Conservation (phyloP, 768 basidiomycete genomes). For the Sporobolomyces roseus region DNA sequence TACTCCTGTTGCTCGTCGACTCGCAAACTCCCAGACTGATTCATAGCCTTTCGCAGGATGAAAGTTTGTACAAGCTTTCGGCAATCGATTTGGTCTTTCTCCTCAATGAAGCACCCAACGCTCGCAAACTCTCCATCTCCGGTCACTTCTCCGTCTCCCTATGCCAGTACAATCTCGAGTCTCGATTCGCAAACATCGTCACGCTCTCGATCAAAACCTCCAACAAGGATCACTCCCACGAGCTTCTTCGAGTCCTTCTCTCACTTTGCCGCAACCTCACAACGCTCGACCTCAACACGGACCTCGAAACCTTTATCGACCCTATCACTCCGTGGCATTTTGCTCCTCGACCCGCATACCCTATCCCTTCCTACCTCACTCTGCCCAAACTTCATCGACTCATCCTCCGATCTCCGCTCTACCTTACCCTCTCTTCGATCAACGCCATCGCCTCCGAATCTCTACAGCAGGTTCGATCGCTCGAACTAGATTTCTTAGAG, state of each 20-base stretch:
- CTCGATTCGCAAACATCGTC: neutral
- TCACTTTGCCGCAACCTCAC: neutral
- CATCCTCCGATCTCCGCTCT: slow-evolving; percentile 11
- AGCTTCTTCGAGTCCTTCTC: slow-evolving; percentile 1
- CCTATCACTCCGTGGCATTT: neutral
- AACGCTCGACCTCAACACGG: slow-evolving; percentile 2
- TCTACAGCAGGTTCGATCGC: neutral
- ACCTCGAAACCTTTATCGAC: neutral
- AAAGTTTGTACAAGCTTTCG: neutral
- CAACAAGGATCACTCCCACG: neutral
- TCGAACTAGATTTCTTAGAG: slow-evolving; percentile 7
- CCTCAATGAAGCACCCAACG: neutral
- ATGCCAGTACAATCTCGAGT: neutral
- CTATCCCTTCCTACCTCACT: neutral
- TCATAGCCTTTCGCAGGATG: neutral
- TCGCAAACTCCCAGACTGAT: neutral
- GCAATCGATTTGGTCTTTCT: slow-evolving; percentile 1
- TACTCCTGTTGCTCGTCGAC: neutral
- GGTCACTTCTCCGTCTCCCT: neutral
- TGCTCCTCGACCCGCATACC: neutral
- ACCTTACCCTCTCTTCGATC: neutral
- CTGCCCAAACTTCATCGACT: slow-evolving; percentile 4
- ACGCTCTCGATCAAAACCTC: neutral
- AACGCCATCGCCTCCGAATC: neutral
- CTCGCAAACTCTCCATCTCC: neutral